Percentiles rank a stretch among this genome's conserved stretches.
Conservation (phyloP, 805 yeast species). For the Candida golubevii region DNA sequence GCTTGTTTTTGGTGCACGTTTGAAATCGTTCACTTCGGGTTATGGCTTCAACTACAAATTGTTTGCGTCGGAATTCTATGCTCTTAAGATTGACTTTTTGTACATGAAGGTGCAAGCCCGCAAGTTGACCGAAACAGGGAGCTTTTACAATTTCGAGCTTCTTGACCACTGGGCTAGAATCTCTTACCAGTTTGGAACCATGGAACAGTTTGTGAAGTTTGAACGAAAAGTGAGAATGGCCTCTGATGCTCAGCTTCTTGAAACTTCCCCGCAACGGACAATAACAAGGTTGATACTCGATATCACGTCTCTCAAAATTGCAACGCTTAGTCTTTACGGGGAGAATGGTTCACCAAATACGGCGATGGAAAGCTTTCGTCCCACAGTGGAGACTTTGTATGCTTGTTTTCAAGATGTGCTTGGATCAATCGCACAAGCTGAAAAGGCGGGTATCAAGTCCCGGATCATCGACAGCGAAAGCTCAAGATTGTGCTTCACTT, state of each 20-base stretch:
- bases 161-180: background rate
- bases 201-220: background rate
- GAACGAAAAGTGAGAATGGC: background rate
- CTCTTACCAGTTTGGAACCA: background rate
- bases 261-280: background rate
- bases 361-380: background rate
- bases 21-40: background rate
- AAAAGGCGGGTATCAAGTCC: background rate
- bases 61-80: background rate
- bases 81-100: background rate
- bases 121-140: background rate
- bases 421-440: background rate
- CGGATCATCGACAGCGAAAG: background rate
- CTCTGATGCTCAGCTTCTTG: background rate
- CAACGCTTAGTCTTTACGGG: background rate
- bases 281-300: background rate
- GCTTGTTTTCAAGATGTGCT: background rate
- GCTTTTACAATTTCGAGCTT: constrained; percentile 1
- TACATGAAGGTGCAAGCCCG: background rate
- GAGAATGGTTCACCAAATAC: background rate
- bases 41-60: background rate
- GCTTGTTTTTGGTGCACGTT: too few relatives aligned
- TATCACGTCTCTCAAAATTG: constrained; percentile 1
- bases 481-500: background rate
- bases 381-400: background rate